Base-by-base conservation (phyloP, 192 early-diverging fungal genomes). In the Coemansia reversa region DNA sequence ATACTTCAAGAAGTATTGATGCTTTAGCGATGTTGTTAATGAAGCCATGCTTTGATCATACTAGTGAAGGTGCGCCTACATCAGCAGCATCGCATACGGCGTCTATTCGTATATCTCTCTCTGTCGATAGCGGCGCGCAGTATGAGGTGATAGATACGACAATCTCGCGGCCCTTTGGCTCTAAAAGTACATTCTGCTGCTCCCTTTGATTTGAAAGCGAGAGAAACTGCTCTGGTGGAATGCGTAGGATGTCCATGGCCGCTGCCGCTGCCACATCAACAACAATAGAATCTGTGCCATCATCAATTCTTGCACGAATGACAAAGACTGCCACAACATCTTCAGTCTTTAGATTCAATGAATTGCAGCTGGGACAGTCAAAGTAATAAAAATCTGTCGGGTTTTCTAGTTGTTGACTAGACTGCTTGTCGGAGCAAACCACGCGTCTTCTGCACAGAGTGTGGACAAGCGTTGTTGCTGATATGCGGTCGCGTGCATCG, bases 381-480 rank as follows among this genome's bases (percentile, higher is more conserved):
- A 76, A 76, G 9, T 56, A 27, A 29, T 63, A 70, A 23, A 57
- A 39, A 20, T 76, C 74, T 4, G 60, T 45, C 6, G 74, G 68
- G 25, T 48, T 53, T n/a, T 76, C 60, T 50, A 76, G 58, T 7
- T 28, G 33, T 11, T 29, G 54, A n/a, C 42, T 45, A 9, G 25
- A 14, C 1, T 51, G 35, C 24, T 7, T 33, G 29, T 30, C 58
- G 18, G 51, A 25, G 35, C 60, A 49, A 22, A 51, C 32, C 14
- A 70, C 55, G 11, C 24, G 64, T 12, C 64, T 55, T 25, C 54
- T 33, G 19, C 76, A 79, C 27, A 28, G 6, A 0, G 63, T 18
- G 14, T 79, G 76, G 4, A 70, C 64, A 22, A 79, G 71, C 47
- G 51, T 58, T 3, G 76, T 79, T n/a, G 76, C 71, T 1, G 33